Percentiles rank a stretch among this genome's conserved stretches.
Evolutionary conservation across 495 filamentous ascomycete species (phyloP).

Genomic region (Staphylotrichum tortipilum): DNA sequence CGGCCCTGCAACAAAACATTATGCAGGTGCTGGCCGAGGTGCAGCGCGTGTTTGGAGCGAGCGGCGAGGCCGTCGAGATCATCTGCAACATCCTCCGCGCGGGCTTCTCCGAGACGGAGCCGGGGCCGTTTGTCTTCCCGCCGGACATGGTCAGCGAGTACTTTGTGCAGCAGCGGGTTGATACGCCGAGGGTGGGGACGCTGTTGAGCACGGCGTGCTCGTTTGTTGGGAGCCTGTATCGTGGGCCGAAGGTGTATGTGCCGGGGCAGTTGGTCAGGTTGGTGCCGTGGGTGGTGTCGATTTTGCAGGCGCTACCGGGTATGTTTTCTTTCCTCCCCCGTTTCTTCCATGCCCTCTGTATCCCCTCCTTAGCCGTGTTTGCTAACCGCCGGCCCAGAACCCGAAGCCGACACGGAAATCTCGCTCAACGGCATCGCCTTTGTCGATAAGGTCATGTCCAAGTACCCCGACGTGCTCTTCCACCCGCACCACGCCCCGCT

Average conservation of each 20-base stretch:
- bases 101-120: slow-evolving; percentile 69
- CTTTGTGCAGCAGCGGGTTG: slow-evolving; percentile 51
- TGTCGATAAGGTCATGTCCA: slow-evolving; percentile 55
- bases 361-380: too few species aligned
- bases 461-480: slow-evolving; percentile 52
- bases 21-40: slow-evolving; percentile 45
- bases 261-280: slow-evolving; percentile 44
- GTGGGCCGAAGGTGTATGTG: slow-evolving; percentile 32
- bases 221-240: slow-evolving; percentile 59
- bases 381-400: too few species aligned
- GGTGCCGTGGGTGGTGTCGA: slow-evolving; percentile 54
- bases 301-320: slow-evolving; percentile 57
- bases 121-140: slow-evolving; percentile 71
- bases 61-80: slow-evolving; percentile 64
- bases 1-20: slow-evolving; percentile 36
- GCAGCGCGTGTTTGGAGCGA: slow-evolving; percentile 47
- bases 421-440: slow-evolving; percentile 69
- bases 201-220: slow-evolving; percentile 72
- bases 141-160: slow-evolving; percentile 62
- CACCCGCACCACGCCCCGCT: slow-evolving; percentile 38
- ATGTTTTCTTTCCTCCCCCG: too few species aligned
- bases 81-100: slow-evolving; percentile 67
- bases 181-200: slow-evolving; percentile 60
- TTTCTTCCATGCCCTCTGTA: too few species aligned
- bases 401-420: slow-evolving; percentile 68